A percentile compares a stretch with the other conserved stretches of the same genome.
These are phyloP conservation scores for Flaveria brownii DNA, from an alignment of 129 eudicot species.

Conservation along the genomic window DNA sequence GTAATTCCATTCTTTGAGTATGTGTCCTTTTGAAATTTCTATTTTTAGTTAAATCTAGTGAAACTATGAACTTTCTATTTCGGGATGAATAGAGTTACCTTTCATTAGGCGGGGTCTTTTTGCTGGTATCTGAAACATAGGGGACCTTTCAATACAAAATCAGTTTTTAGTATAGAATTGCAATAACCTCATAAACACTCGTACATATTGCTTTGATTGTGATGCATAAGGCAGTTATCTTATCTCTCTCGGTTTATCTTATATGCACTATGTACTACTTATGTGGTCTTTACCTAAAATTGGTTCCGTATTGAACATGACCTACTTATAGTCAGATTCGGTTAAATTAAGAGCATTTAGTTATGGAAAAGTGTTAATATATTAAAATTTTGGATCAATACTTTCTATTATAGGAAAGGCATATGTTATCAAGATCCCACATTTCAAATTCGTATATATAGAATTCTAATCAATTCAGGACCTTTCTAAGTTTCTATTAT, in stretches of 20 bases:
- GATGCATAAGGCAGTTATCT: not conserved
- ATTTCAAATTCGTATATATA: too few relatives aligned
- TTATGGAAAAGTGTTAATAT: too few relatives aligned
- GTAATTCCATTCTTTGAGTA: slow-evolving; percentile 28
- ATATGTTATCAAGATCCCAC: too few relatives aligned
- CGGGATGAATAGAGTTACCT: too few relatives aligned
- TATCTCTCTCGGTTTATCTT: not conserved
- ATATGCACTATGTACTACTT: not conserved
- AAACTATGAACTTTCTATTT: not conserved
- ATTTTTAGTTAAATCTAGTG: not conserved
- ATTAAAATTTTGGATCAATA: too few relatives aligned
- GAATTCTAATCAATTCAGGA: not conserved
- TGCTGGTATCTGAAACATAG: too few relatives aligned
- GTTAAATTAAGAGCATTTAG: too few relatives aligned
- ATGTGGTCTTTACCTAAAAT: not conserved
- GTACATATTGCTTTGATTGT: not conserved
- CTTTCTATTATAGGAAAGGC: too few relatives aligned
- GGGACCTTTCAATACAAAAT: not conserved
- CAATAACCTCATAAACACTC: not conserved
- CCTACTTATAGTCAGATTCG: not conserved
- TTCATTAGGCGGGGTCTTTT: too few relatives aligned
- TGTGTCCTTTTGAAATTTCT: not conserved
- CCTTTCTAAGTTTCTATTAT: not conserved
- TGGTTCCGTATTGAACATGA: not conserved
- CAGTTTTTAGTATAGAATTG: not conserved